These are phyloP conservation scores for Ascochyta rabiei DNA, from an alignment of 2,329 filamentous ascomycete species.

Conservation along the genomic window DNA sequence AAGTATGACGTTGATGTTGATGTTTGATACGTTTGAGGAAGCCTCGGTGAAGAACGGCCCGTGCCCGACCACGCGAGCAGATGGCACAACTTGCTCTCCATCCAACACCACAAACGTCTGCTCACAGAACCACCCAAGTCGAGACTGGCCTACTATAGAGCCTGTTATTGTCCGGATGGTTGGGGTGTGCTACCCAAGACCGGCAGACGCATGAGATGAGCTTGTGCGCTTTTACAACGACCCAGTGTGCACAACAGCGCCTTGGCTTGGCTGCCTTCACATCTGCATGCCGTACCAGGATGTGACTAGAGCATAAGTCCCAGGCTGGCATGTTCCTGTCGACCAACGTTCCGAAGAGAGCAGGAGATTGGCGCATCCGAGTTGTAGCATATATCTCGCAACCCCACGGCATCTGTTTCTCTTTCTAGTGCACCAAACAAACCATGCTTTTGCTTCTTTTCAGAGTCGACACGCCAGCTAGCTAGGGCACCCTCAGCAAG, in stretches of 20 bases:
- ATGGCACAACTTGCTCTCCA: too few relatives aligned
- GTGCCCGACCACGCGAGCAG: neutral
- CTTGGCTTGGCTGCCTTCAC: neutral
- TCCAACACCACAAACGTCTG: neutral
- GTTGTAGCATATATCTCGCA: neutral
- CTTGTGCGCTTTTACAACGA: neutral
- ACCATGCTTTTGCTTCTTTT: neutral
- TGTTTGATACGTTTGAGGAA: neutral
- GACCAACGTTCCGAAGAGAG: neutral
- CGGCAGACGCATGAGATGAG: neutral
- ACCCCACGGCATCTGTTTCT: neutral
- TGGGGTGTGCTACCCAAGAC: neutral
- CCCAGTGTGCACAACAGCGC: neutral
- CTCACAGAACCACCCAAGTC: neutral
- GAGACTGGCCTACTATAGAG: neutral
- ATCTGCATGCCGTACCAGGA: neutral
- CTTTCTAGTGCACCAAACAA: neutral
- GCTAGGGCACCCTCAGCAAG: neutral
- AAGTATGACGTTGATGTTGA: slow-evolving; percentile 15
- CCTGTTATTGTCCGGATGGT: neutral
- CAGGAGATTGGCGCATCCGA: slow-evolving; percentile 1
- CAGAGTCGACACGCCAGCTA: neutral
- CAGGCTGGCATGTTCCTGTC: slow-evolving; percentile 1
- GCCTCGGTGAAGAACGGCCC: slow-evolving; percentile 10
- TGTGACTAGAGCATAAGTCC: neutral